Base-by-base conservation (phyloP, 768 basidiomycete species). In the Boletus insuetus region DNA sequence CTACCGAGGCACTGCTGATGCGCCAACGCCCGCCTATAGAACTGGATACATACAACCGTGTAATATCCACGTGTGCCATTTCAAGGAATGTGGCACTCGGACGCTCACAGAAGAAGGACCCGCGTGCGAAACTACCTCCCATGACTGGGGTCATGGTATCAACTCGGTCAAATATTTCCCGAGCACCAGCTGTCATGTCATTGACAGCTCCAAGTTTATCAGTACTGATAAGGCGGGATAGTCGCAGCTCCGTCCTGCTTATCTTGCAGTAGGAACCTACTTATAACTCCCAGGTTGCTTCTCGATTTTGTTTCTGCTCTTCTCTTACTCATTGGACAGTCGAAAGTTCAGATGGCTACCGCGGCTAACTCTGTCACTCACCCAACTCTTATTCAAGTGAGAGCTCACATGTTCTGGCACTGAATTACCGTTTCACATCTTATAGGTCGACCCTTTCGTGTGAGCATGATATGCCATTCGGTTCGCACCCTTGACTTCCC, bases 361-460 rank as follows among this genome's bases (percentile, higher is more conserved):
- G 69, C 70, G 63, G 81, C 79, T 42, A 86, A 87, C 66, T 86
- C 84, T 48, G 74, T 81, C 17, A 67, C 82, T 9, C 79, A 84
- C 62, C 83, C 82, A 11, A 86, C 81, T 24, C 58, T 87, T 35
- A 75, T 88, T 52, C 68, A 80, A 69, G 84, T 84, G 56, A 57
- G 73, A 35, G 19, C 14, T 51, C 47, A 22, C 4, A 19, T 20
- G 6, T 49, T 20, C 29, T 34, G 7, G n/a, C 17, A 16, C 42
- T 35, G 16, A 11, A 39, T 38, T 24, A 49, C 22, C 37, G 1
- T 48, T 34, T 46, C 29, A 51, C 16, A 46, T 32, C 29, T 45
- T 6, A 22, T 38, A 87, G 85, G 78, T 87, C 48, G 86, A 89
- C 65, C 87, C 87, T 2, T 87, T 87, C 64, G 62, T 82, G 85